Base-by-base conservation (phyloP, 2,329 filamentous ascomycete genomes). In the Cytospora paraplurivora region DNA sequence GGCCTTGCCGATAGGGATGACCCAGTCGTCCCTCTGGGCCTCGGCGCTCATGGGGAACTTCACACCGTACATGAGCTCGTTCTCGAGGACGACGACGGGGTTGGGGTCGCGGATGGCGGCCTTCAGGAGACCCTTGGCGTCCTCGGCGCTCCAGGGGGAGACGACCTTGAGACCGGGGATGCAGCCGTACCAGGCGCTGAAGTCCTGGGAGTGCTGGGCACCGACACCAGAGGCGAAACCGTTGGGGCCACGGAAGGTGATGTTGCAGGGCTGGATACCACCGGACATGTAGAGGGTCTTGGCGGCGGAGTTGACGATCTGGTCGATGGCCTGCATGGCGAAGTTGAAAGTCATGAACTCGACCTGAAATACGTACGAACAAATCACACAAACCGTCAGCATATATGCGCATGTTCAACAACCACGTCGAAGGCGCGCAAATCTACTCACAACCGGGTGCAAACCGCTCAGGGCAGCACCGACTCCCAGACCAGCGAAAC, bases 331-430 rank as follows among this genome's bases (percentile, higher is more conserved):
- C 83, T 99, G 95, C 95, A 99, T 99, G 79, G 95, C 94, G 77
- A 98, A 98, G 87, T 99, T 99, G 88, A 97, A 98, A 74, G 95
- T 99, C 95, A 99, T 99, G 86, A 99, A 99, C 83, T 99, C 95
- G 86, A 91, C 95, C 92, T 95, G 69, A 10, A 67, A 19, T 37
- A 55, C 21, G 32, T 33, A 33, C 27, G 5, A 21, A 21, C 13
- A 12, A 19, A 19, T 47, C 8, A 27, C 44, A 21, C 44, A 21
- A 21, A 4, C n/a, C 8, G 21, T 47, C n/a, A 47, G 35, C 35
- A 37, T 37, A 47, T 47, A 44, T 44, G 52, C 17, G 52, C 32
- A 19, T 17, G 33, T n/a, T 4, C 27, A 27, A 27, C 27, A 27
- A 27, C 27, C 27, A 4, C 4, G 27, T 27, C 27, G 32, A 5